Base-by-base conservation (phyloP, 2,329 filamentous ascomycete species). In the Alternaria panax region DNA sequence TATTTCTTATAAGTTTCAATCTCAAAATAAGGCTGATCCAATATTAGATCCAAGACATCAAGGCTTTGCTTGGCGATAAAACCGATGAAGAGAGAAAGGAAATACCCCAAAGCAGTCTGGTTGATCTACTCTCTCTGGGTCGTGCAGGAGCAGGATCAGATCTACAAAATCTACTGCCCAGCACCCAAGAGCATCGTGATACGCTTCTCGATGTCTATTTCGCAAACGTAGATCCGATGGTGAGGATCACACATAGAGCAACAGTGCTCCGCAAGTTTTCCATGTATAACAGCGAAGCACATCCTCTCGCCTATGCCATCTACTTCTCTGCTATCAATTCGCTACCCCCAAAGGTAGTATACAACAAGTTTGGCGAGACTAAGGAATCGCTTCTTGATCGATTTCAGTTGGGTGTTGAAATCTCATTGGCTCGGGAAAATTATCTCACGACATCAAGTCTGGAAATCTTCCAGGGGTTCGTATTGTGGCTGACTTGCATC, bases 21-120 rank as follows among this genome's bases (percentile, higher is more conserved):
- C 14, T 25, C 7, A 14, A 20, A n/a, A 30, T 20, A 48, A 28
- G 42, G 18, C 47, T 60, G 48, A 57, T 25, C 27, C 7, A 22
- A 53, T n/a, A 47, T 11, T 34, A 78, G 76, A 77, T 78, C 8
- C 75, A 78, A 67, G 76, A 78, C 51, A 78, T 78, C 53, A 78
- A 77, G 56, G 75, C 75, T 7, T 61, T 78, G 8, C 60, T 78
- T 14, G 72, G 73, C 7, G 73, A 75, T 11, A 68, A 69, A 50
- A 69, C 67, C 2, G 73, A 75, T n/a, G 72, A 75, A 55, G 72
- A 73, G 34, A 64, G 54, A 14, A 72, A 75, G 27, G 62, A 63
- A 36, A 60, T 74, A 3, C 72, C 71, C 12, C 67, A 70, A 42
- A 74, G 68, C 59, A 74, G 66, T 38, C 65, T 77, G 2, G 68